phyloP scores from a whole-genome alignment of 441 rosid genomes.

The Gossypium schwendimanii region DNA sequence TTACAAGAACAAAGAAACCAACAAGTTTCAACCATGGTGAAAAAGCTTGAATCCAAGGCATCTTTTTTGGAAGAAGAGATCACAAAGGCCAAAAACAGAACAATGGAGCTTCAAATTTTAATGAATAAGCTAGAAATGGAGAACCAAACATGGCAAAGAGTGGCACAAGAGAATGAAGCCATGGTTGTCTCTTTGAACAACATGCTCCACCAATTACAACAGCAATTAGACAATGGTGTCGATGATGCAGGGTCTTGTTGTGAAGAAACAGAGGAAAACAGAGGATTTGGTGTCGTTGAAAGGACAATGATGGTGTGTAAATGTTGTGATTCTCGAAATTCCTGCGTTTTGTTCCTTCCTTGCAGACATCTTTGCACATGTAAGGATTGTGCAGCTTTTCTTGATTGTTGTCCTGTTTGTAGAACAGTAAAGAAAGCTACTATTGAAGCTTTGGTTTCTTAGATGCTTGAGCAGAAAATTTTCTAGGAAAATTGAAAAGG shows the following conservation, averaged over 20 bases:
- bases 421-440: slow-evolving; percentile 51
- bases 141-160: slow-evolving; percentile 56
- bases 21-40: slow-evolving; percentile 31
- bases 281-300: slow-evolving; percentile 13
- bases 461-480: slow-evolving; percentile 14
- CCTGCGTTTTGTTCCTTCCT: slow-evolving; percentile 71
- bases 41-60: slow-evolving; percentile 39
- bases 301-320: slow-evolving; percentile 1
- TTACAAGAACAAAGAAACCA: slow-evolving; percentile 59
- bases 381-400: slow-evolving; percentile 42
- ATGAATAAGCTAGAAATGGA: slow-evolving; percentile 54
- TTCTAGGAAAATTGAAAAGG: slow-evolving; percentile 24
- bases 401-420: slow-evolving; percentile 67
- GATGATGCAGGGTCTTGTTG: slow-evolving; percentile 45
- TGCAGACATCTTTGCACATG: slow-evolving; percentile 87
- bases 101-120: slow-evolving; percentile 49
- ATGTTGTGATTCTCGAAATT: slow-evolving; percentile 31
- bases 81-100: slow-evolving; percentile 34
- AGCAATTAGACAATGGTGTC: slow-evolving; percentile 26
- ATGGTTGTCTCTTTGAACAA: slow-evolving; percentile 43
- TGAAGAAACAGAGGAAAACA: slow-evolving; percentile 18
- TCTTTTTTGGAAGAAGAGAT: slow-evolving; percentile 55
- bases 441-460: slow-evolving; percentile 55
- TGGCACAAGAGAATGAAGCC: slow-evolving; percentile 59
- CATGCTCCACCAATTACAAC: slow-evolving; percentile 41